phyloP scores from a whole-genome alignment of 331 rosid species.

The Dryas integrifolia region DNA sequence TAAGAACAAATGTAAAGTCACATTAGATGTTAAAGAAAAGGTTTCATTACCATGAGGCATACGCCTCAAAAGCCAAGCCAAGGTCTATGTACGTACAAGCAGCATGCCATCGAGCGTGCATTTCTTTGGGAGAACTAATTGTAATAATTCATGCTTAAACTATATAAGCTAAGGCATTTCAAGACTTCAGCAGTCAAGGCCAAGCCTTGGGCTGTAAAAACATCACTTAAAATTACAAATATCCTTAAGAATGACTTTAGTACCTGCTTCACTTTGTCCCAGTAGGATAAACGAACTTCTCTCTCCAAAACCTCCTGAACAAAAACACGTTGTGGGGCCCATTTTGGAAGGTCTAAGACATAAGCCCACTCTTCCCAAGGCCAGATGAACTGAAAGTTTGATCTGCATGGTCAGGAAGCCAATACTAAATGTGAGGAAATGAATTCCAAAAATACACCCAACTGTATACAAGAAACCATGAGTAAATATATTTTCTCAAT shows the following conservation, averaged over 20 bases:
- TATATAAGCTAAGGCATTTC: no score
- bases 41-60: no score
- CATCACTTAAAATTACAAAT: not conserved
- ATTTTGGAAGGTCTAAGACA: conserved; percentile 88
- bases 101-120: no score
- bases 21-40: no score
- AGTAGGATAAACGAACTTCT: conserved; percentile 94
- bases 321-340: conserved; percentile 99
- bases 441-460: not conserved
- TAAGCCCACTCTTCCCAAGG: conserved; percentile 99
- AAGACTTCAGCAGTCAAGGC: not conserved
- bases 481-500: not conserved
- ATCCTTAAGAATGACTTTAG: conserved; percentile 15
- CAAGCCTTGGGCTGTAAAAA: not conserved
- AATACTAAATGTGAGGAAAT: conserved; percentile 8
- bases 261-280: conserved; percentile 99
- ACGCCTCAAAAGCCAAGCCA: no score
- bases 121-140: no score
- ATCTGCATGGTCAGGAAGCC: conserved; percentile 48
- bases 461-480: not conserved
- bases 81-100: no score
- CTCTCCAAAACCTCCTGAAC: conserved; percentile 98
- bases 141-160: no score
- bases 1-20: no score
- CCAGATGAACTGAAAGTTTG: conserved; percentile 99